Base-by-base conservation (phyloP, 1,139 yeast genomes). In the Yamadazyma friedrichii region DNA sequence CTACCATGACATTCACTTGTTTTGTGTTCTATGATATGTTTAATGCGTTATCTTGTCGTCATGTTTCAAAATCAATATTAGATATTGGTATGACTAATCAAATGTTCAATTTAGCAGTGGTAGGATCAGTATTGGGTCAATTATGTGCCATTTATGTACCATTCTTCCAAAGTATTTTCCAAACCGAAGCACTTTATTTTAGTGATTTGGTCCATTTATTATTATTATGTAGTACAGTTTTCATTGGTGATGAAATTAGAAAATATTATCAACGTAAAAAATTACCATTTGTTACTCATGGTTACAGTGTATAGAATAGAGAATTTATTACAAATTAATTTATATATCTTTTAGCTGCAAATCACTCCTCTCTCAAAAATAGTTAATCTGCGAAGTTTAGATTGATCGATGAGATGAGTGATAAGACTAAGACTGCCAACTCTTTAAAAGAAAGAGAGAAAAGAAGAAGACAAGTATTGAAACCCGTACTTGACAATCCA, bases 1-100 rank as follows among this genome's bases (percentile, higher is more conserved):
- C 98, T 11, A 93, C 98, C n/a, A 91, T 93, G 96, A 89, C 98
- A 0, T 93, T 93, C 58, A 93, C 98, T 0, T 88, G 98, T 59
- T 93, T 93, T 65, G 98, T 93, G 10, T 70, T 91, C 43, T 93
- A 82, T 56, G 98, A 93, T 62, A 86, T 93, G 95, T 93, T 93
- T 67, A 93, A 89, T 61, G 98, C 98, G 0, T 72, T 93, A 49
- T 71, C 96, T 9, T 91, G 96, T 61, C 88, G 98, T 56, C 95
- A 94, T 48, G 76, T 84, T 46, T 76, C 88, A 35, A 89, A 88
- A 60, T 85, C 95, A 3, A 78, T 85, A 13, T 84, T 88, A 55
- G 85, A 85, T 54, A 58, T 89, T 45, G 98, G 98, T 0, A 67
- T 87, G 56, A 51, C 49, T 12, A 93, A 93, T 65, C 80, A 76